A percentile compares a stretch with the other conserved stretches of the same genome.
These are phyloP conservation scores for Desmodesmus armatus DNA, from an alignment of 139 green algal genomes.

Conservation along the genomic window DNA sequence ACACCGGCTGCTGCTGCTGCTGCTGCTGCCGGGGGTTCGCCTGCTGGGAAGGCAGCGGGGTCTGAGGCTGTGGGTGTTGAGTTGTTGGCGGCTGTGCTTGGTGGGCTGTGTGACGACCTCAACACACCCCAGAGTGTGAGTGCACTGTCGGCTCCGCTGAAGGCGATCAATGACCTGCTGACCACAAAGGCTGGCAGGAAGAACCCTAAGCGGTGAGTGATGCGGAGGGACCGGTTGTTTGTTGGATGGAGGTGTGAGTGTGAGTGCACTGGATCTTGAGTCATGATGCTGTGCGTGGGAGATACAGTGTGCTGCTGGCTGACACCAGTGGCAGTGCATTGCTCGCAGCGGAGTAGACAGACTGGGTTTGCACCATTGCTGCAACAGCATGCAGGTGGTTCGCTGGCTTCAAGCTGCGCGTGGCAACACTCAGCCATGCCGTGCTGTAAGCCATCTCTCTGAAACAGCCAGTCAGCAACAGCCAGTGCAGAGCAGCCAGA, in stretches of 20 bases:
- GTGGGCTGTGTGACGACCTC: constrained; percentile 88
- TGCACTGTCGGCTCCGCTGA: constrained; percentile 83
- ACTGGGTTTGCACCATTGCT: too few relatives aligned
- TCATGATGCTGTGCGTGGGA: too few relatives aligned
- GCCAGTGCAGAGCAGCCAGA: too few relatives aligned
- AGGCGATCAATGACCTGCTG: constrained; percentile 75
- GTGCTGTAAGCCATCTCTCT: too few relatives aligned
- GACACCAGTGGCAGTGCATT: too few relatives aligned
- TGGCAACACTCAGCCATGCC: too few relatives aligned
- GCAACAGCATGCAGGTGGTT: too few relatives aligned
- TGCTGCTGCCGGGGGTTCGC: not conserved
- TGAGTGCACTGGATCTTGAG: not conserved
- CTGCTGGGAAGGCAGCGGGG: not conserved
- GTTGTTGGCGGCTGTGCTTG: constrained; percentile 4
- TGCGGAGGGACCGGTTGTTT: not conserved
- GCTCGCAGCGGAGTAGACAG: too few relatives aligned
- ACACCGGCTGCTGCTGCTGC: not conserved
- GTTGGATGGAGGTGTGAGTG: not conserved
- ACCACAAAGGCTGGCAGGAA: constrained; percentile 77
- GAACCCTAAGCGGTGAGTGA: constrained; percentile 57
- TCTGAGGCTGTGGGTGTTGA: constrained; percentile 21
- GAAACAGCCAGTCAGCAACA: too few relatives aligned
- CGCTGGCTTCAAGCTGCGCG: too few relatives aligned
- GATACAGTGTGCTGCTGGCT: too few relatives aligned
- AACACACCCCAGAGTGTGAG: constrained; percentile 86